Conservation (phyloP, 495 filamentous ascomycete genomes). For the Cercophora samala region DNA sequence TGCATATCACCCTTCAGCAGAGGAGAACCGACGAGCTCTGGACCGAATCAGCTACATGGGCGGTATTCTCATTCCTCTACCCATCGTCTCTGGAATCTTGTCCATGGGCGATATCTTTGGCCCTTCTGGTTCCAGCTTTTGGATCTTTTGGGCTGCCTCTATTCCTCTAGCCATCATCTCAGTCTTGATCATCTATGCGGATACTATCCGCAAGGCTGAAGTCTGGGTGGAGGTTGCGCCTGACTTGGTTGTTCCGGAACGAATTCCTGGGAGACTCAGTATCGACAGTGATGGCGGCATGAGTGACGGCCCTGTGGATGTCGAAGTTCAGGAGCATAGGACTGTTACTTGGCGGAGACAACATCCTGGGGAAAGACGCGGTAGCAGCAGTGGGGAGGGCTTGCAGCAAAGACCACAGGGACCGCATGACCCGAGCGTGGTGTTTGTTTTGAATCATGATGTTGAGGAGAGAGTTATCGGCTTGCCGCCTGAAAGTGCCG, state of each 20-base stretch:
- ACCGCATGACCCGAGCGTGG: not conserved
- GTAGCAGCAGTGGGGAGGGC: not conserved
- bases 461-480: constrained; percentile 14
- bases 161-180: constrained; percentile 34
- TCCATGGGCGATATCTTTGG: constrained; percentile 41
- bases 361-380: not conserved
- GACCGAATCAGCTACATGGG: constrained; percentile 44
- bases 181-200: constrained; percentile 41
- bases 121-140: constrained; percentile 36
- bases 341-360: constrained; percentile 2
- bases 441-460: constrained; percentile 15
- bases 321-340: constrained; percentile 9
- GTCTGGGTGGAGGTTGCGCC: constrained; percentile 44
- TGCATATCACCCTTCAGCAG: not conserved
- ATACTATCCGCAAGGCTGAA: constrained; percentile 42
- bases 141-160: constrained; percentile 40
- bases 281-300: not conserved
- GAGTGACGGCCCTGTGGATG: not conserved
- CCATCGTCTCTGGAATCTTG: constrained; percentile 42
- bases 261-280: not conserved
- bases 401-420: not conserved
- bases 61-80: constrained; percentile 41
- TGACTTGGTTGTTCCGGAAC: constrained; percentile 17
- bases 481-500: constrained; percentile 2
- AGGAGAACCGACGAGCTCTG: constrained; percentile 37